These are phyloP conservation scores for Pythium vanterpoolii DNA, from an alignment of 352 stramenopile species.

Conservation along the genomic window DNA sequence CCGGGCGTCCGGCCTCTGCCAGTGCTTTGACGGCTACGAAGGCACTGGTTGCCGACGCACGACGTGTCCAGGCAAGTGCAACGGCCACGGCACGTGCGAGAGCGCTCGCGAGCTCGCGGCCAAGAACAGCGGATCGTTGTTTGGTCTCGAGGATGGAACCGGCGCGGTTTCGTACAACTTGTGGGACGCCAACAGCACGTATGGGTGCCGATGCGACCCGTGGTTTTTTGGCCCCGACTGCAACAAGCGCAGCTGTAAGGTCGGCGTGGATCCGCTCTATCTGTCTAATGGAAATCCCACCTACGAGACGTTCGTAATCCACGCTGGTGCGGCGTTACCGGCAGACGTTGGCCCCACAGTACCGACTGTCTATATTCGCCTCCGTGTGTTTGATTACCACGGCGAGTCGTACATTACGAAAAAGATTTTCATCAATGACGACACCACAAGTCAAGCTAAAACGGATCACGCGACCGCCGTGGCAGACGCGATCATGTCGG, in stretches of 20 bases:
- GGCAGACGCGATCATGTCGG: constrained; percentile 26
- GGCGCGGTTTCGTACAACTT: constrained; percentile 44
- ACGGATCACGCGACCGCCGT: constrained; percentile 16
- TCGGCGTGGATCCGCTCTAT: constrained; percentile 70
- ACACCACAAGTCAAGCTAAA: too few relatives aligned
- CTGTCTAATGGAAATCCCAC: constrained; percentile 32
- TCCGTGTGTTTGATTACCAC: constrained; percentile 67
- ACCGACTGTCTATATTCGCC: constrained; percentile 40
- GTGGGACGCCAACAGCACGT: constrained; percentile 81
- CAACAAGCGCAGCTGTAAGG: constrained; percentile 54
- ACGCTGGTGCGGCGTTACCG: too few relatives aligned
- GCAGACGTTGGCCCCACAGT: too few relatives aligned
- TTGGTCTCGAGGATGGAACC: constrained; percentile 22
- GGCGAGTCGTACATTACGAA: constrained; percentile 66
- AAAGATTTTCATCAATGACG: constrained; percentile 39
- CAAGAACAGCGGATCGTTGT: constrained; percentile 43
- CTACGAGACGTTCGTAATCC: constrained; percentile 54
- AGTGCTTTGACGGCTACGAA: constrained; percentile 90
- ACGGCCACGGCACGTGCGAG: constrained; percentile 66
- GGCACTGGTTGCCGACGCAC: constrained; percentile 82
- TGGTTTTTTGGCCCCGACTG: constrained; percentile 88
- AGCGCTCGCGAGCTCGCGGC: constrained; percentile 55
- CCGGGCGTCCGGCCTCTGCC: constrained; percentile 70
- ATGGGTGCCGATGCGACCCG: constrained; percentile 88
- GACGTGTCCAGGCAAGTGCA: constrained; percentile 69